Conservation (phyloP, 345 rosid species). For the Luvunga scandens region DNA sequence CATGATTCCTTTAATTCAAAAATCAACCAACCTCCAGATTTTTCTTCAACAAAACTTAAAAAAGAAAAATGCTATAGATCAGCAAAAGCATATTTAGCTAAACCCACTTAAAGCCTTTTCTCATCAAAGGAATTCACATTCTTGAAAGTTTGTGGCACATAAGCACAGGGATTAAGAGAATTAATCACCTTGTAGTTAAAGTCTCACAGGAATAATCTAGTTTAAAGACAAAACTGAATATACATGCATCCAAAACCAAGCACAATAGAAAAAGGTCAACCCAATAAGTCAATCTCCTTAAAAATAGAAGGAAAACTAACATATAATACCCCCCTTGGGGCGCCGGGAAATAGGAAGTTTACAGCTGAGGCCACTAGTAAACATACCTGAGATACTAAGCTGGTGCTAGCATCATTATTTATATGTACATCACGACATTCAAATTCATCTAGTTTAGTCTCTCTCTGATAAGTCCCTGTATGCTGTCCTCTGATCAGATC, state of each 20-base stretch:
- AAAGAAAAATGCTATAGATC: not conserved
- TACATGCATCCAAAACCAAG: not conserved
- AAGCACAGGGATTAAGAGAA: not conserved
- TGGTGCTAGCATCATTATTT: slow-evolving; percentile 35
- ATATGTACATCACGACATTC: slow-evolving; percentile 58
- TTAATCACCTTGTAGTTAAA: not conserved
- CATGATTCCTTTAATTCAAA: not conserved
- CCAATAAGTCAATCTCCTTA: not conserved
- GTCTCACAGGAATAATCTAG: not conserved
- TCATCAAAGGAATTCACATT: not conserved
- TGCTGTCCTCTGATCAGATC: slow-evolving; percentile 28
- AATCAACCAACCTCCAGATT: not conserved
- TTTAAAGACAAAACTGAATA: not conserved
- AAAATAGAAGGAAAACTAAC: not conserved
- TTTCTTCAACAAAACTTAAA: not conserved
- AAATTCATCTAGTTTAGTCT: slow-evolving; percentile 45
- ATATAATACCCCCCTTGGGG: no score
- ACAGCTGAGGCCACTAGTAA: slow-evolving; percentile 1
- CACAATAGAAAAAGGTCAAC: not conserved
- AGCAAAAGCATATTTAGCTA: not conserved
- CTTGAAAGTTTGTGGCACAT: not conserved
- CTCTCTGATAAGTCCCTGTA: slow-evolving; percentile 29
- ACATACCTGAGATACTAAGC: slow-evolving; percentile 42
- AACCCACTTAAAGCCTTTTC: not conserved
- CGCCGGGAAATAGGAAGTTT: no score